Base-by-base conservation (phyloP, 345 rosid genomes). In the Psidium friedrichsthalianum region DNA sequence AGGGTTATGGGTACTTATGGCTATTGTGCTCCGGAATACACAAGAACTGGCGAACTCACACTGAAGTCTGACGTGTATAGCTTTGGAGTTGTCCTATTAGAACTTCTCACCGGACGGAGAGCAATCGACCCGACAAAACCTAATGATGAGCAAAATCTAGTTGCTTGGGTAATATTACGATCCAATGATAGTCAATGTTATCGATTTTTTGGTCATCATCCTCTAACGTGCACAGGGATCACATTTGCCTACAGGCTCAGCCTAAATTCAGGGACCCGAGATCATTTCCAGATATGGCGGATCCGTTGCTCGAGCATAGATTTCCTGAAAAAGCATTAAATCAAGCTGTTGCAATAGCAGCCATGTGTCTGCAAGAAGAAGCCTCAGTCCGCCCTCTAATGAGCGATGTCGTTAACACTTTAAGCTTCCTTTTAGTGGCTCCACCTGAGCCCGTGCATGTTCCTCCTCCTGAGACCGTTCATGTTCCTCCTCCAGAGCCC, bases 1-100 rank as follows among this genome's bases (percentile, higher is more conserved):
- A 74, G 90, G 74, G 86, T 85, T 64, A 88, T 88, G 90, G 90
- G 90, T 21, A 88, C 90, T 6, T 88, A 86, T 36, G 90, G 90
- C 51, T 88, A 88, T 54, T 82, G 86, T 8, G 90, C 90, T 27
- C 90, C 90, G 12, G 90, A 88, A 42, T 86, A 84, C 49, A 22
- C 88, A 8, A 84, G 88, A 36, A 21, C 57, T 5, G 88, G 88
- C 49, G 80, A 86, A 18, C 81, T 88, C 25, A 88, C 90, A 12
- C 49, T 84, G 81, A 88, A 88, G 85, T 88, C 90, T 1, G 90
- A 89, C 53, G 87, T 87, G 3, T 89, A 83, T 82, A 89, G 90
- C 29, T 87, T 87, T 8, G 90, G 90, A 11, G 90, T 87, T 22
- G 86, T 89, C 29, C 42, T 89, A 13, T 59, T 89, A 15, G 90